Evolutionary conservation across 2,329 filamentous ascomycete species (phyloP).

Genomic region (Alternaria atra): DNA sequence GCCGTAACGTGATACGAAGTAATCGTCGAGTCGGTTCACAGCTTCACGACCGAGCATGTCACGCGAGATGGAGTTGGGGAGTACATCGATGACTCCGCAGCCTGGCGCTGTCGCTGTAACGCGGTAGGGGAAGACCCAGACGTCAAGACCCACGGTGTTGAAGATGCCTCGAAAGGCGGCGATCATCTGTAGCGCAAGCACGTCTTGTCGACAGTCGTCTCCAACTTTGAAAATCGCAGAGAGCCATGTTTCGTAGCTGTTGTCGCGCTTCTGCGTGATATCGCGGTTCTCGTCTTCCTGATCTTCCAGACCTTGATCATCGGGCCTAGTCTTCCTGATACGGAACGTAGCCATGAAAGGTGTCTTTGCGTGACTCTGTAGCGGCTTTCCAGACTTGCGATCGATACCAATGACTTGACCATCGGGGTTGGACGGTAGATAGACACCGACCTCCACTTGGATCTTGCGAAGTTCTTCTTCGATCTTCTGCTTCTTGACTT

Average conservation of each 20-base stretch:
- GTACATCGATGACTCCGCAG: conserved; percentile 96
- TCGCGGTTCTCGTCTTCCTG: conserved; percentile 43
- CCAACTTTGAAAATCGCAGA: conserved; percentile 99
- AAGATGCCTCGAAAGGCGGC: conserved; percentile 97
- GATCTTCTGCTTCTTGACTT: conserved; percentile 98
- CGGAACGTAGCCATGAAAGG: conserved; percentile 99
- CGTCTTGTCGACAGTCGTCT: conserved; percentile 96
- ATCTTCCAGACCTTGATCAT: conserved; percentile 45
- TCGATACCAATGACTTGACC: conserved; percentile 98
- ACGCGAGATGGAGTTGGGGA: conserved; percentile 96
- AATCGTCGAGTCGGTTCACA: conserved; percentile 97
- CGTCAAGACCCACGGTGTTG: conserved; percentile 90
- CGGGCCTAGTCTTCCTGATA: conserved; percentile 78
- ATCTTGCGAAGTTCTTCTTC: conserved; percentile 98
- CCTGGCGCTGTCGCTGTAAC: conserved; percentile 97
- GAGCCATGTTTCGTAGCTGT: conserved; percentile 94
- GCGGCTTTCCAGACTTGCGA: conserved; percentile 93
- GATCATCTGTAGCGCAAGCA: conserved; percentile 97
- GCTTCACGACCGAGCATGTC: conserved; percentile 99
- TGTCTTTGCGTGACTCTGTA: conserved; percentile 97
- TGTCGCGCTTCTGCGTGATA: conserved; percentile 46
- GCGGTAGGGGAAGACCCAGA: conserved; percentile 95
- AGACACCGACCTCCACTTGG: conserved; percentile 95
- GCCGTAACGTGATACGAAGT: conserved; percentile 96
- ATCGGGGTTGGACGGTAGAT: conserved; percentile 95